Evolutionary conservation across 345 rosid species (phyloP), one percentile per base, ranked within the genome.

Genomic region (Hibiscus tridactylites): DNA sequence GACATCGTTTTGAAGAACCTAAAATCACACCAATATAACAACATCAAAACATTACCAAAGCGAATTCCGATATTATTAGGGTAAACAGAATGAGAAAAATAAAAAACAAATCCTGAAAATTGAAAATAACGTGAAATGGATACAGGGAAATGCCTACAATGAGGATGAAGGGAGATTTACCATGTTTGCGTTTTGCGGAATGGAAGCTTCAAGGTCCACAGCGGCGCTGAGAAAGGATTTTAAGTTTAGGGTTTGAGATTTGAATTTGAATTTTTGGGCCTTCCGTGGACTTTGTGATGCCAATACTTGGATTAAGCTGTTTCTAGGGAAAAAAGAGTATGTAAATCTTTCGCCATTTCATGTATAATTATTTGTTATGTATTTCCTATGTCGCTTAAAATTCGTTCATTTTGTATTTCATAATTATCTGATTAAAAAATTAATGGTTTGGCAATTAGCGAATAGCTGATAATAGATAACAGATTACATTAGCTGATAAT

Each of bases 1-100:
- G 58, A 85, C 65, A 16, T 85, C 88, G 70, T 85, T 85, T 74
- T 81, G 82, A 42, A 83, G 86, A 72, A 83, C 86, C 84, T 83
- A 52, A 52, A 52, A 52, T 52, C 19, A 16, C 21, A 5, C 17
- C 57, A 52, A 52, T 15, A 4, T 5, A 52, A 52, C 17, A 50
- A 15, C n/a, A 50, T 12, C 9, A 11, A 46, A 50, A 50, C 13
- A 50, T 3, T 50, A 50, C 3, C 17, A 50, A 50, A 15, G 50
- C 50, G 50, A 15, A 50, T 50, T 50, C 17, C 6, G 17, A 50
- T 50, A 15, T 13, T 50, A 50, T 3, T 49, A n/a, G n/a, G 17
- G 13, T 49, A 49, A 49, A 49, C 3, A 12, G 4, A 12, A 3
- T 10, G 11, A 49, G 53, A 50, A 1, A 3, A 50, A 16, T 15